Evolutionary conservation across 2,329 filamentous ascomycete genomes (phyloP).

Genomic region (Pyrenochaeta sp.): DNA sequence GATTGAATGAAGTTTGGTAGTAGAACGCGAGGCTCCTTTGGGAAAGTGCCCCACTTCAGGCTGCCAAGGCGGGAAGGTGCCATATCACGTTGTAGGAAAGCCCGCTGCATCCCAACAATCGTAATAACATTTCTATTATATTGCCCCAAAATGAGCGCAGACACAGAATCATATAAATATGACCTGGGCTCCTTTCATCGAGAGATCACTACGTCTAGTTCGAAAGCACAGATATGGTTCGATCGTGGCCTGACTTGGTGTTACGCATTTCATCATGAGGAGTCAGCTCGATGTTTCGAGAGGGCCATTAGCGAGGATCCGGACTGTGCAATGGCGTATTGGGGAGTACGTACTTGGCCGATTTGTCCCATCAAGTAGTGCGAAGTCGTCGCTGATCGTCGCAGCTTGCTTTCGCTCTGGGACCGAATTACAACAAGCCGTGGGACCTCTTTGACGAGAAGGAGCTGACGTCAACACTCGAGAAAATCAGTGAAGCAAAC

Average conservation of each 20-base stretch:
- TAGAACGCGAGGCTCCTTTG: neutral
- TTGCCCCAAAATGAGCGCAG: conserved; percentile 2
- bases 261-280: conserved; percentile 80
- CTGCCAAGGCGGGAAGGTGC: neutral
- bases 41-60: neutral
- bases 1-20: neutral
- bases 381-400: conserved; percentile 44
- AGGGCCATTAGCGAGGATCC: conserved; percentile 64
- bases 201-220: conserved; percentile 62
- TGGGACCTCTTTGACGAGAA: conserved; percentile 74
- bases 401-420: conserved; percentile 69
- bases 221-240: conserved; percentile 71
- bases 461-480: conserved; percentile 64
- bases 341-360: conserved; percentile 59
- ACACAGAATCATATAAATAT: conserved; percentile 46
- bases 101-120: neutral
- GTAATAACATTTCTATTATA: neutral
- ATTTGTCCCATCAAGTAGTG: neutral
- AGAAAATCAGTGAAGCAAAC: conserved; percentile 58
- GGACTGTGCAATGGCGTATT: conserved; percentile 69
- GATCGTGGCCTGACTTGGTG: conserved; percentile 76
- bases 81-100: neutral
- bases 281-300: conserved; percentile 71
- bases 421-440: conserved; percentile 82
- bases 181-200: conserved; percentile 68